These are phyloP conservation scores for Tephrocybe rancida DNA, from an alignment of 768 basidiomycete genomes.

Conservation along the genomic window DNA sequence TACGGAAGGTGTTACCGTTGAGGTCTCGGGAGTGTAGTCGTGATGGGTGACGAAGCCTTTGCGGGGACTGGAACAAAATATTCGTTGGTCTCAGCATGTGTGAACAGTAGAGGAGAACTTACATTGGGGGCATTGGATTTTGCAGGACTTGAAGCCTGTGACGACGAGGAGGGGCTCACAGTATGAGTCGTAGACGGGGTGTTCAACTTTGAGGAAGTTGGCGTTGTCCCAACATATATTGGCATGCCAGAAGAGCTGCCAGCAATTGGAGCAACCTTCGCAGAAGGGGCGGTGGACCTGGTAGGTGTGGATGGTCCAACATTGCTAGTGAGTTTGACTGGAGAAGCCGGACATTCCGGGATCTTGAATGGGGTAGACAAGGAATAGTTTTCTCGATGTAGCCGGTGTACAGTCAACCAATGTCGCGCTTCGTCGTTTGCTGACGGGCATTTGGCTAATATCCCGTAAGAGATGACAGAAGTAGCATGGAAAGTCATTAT, in stretches of 20 bases:
- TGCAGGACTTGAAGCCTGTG: slow-evolving; percentile 28
- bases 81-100: not conserved
- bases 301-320: not conserved
- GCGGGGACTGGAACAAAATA: slow-evolving; percentile 27
- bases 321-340: slow-evolving; percentile 2
- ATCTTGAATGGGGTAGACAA: slow-evolving; percentile 52
- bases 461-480: too few relatives aligned
- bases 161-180: slow-evolving; percentile 13
- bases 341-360: slow-evolving; percentile 25
- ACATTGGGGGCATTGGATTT: slow-evolving; percentile 19
- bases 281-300: slow-evolving; percentile 5
- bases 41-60: slow-evolving; percentile 73
- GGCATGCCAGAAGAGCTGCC: not conserved
- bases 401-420: slow-evolving; percentile 48
- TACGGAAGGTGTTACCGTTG: slow-evolving; percentile 69
- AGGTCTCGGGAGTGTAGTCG: slow-evolving; percentile 68
- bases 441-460: not conserved
- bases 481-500: not conserved
- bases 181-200: slow-evolving; percentile 18
- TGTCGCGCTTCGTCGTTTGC: slow-evolving; percentile 63
- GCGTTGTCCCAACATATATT: not conserved
- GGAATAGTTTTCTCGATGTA: slow-evolving; percentile 58
- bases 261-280: not conserved
- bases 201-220: not conserved
- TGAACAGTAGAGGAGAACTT: not conserved